Evolutionary conservation across 495 filamentous ascomycete species (phyloP), one percentile per base, ranked within the genome.

Genomic region (Aspergillus sparsus): DNA sequence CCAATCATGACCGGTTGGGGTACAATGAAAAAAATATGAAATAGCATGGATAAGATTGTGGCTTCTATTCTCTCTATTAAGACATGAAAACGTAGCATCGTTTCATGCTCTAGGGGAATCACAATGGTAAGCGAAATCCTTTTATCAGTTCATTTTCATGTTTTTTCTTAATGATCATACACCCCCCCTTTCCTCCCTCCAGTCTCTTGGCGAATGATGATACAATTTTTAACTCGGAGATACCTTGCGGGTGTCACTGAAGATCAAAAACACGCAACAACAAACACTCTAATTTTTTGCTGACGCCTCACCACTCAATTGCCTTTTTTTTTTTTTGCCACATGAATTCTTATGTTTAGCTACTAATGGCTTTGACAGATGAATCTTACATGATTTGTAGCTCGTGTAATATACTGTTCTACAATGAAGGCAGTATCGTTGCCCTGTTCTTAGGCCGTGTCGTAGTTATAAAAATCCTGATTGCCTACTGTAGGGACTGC

Each of bases 241-340:
- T 59, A 69, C 71, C 53, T 57, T 60, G 58, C 54, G 64, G 68
- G 67, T 63, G 61, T 72, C 73, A 45, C 65, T 82, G 79, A 81
- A 68, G 80, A 82, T 74, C 61, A 73, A 82, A 75, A 78, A 68
- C 61, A 75, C 71, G 74, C 77, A 82, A 82, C 79, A 82, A 83
- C 79, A 72, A 72, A 82, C 80, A 83, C 81, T 83, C 81, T 83
- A 83, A 83, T 83, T 83, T 83, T 83, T 83, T 83, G 63, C 74
- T 83, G 81, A 83, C 81, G 78, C 79, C 62, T 18, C 32, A 54
- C 49, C 37, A 46, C 36, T 27, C 21, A 27, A 27, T 27, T 27
- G 34, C 41, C 36, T 46, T 52, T 35, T 53, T 52, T 36, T 16
- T 15, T 60, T 46, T 39, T 33, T 35, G 46, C 52, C 39, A 36